Evolutionary conservation across 352 stramenopile genomes (phyloP), one percentile per base, ranked within the genome.

Genomic region (Globisporangium canariense): DNA sequence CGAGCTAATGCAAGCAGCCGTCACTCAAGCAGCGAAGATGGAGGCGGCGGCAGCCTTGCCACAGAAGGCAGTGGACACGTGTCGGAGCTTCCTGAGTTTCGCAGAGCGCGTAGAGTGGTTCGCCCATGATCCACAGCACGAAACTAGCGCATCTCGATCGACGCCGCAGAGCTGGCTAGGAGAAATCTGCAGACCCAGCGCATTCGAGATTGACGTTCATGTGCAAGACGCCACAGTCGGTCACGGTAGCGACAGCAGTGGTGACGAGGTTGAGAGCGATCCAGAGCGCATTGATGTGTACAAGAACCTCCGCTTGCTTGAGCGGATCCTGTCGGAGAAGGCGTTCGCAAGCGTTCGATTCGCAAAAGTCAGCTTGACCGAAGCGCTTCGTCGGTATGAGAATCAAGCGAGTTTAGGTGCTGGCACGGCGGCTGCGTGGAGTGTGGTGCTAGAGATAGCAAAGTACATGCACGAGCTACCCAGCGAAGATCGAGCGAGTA

Each of bases 401-500:
- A 25, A 51, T 8, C 52, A 28, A 18, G 52, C n/a, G 2, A n/a
- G 16, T 18, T 3, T 49, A 16, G 43, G 16, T 49, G 14, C 5
- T 6, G 14, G 18, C 43, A 49, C 52, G 13, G 6, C 30, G 30
- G 8, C 14, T 14, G 9, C 13, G 32, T 58, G 52, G 52, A 34
- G 18, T 18, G 36, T 40, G 16, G 38, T 74, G 10, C 14, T 55
- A 7, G 34, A 71, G 18, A 40, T 78, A 14, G 57, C 76, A 34
- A 32, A 65, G 6, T 32, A 69, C 18, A 16, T 70, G 7, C 10
- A 65, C 47, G 58, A 67, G 2, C 28, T 76, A 3, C 45, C 71
- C 34, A 52, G 43, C 6, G 65, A 70, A 53, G 71, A 78, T 32
- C 71, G 59, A 32, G 71, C 60, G 1, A 45, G 32, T 13, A 74